Percentiles rank a stretch among this genome's conserved stretches.
Conservation (phyloP, 2,329 filamentous ascomycete genomes). For the Cryphonectria japonica region DNA sequence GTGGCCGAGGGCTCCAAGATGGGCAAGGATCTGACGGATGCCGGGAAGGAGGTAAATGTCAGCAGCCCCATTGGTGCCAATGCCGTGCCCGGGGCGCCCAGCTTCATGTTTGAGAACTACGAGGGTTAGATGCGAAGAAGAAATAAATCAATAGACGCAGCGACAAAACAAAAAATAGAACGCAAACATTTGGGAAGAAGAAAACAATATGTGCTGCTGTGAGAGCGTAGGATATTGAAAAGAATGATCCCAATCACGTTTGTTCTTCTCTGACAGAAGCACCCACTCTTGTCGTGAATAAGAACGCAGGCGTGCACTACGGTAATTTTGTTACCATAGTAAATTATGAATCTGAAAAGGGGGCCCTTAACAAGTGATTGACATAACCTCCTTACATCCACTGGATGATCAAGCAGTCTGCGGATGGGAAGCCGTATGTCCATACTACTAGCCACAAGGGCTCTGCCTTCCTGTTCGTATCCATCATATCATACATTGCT, state of each 20-base stretch:
- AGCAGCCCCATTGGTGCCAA: slow-evolving; percentile 66
- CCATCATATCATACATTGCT: not conserved
- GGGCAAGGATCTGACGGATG: slow-evolving; percentile 57
- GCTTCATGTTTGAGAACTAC: slow-evolving; percentile 85
- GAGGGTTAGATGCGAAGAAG: slow-evolving; percentile 40
- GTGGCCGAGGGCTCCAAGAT: slow-evolving; percentile 73
- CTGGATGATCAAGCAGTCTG: not conserved
- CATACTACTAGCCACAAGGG: not conserved
- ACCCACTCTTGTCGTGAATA: not conserved
- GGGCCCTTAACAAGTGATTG: not conserved
- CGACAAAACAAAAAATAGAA: not conserved
- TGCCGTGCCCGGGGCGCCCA: slow-evolving; percentile 81
- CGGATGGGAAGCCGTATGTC: not conserved
- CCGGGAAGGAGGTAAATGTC: slow-evolving; percentile 58
- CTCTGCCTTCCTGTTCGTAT: not conserved
- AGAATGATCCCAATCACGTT: not conserved
- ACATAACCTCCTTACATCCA: not conserved
- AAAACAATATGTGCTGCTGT: no score
- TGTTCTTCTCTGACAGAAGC: not conserved
- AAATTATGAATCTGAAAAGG: not conserved
- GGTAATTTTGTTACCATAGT: not conserved
- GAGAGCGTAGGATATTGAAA: not conserved
- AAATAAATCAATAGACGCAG: not conserved
- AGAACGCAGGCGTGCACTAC: not conserved
- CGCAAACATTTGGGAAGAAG: not conserved